A percentile compares a stretch with the other conserved stretches of the same genome.
Conservation (phyloP, 2,329 filamentous ascomycete species). For the Ceratocystis lukuohia region DNA sequence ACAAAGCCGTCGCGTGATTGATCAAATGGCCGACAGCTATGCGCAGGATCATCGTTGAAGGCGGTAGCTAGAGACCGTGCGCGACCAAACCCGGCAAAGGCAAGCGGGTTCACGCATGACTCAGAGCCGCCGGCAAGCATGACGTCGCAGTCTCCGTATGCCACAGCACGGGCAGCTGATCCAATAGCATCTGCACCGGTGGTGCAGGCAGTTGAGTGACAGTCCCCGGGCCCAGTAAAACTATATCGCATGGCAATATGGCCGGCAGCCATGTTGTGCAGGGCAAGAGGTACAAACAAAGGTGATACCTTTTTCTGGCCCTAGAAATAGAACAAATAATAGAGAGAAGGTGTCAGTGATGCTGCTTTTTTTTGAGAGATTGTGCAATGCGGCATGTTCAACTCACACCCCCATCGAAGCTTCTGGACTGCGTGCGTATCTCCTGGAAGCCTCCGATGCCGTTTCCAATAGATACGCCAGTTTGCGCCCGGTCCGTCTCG, state of each 20-base stretch:
- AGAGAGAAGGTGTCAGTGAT: conserved; percentile 1
- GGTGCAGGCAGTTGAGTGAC: conserved; percentile 87
- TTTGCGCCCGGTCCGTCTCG: conserved; percentile 52
- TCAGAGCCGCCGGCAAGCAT: conserved; percentile 96
- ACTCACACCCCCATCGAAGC: conserved; percentile 58
- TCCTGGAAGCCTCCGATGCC: conserved; percentile 92
- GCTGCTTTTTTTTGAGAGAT: not conserved
- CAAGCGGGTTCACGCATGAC: conserved; percentile 87
- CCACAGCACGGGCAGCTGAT: conserved; percentile 83
- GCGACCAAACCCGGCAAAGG: conserved; percentile 80
- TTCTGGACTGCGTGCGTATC: conserved; percentile 69
- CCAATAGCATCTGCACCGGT: conserved; percentile 91
- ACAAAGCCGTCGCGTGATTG: conserved; percentile 70
- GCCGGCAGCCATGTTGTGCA: conserved; percentile 90
- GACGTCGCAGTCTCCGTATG: conserved; percentile 80
- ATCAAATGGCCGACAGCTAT: conserved; percentile 81
- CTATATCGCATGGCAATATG: conserved; percentile 89
- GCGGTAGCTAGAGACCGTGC: conserved; percentile 73
- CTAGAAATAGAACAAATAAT: conserved; percentile 32
- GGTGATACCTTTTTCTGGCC: conserved; percentile 90
- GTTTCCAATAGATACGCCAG: conserved; percentile 85
- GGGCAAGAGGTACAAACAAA: conserved; percentile 78
- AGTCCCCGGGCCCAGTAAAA: conserved; percentile 82
- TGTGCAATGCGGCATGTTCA: not conserved
- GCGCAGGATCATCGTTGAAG: conserved; percentile 58